phyloP scores from a whole-genome alignment of 106 monocot genomes.

The Allium sativum region DNA sequence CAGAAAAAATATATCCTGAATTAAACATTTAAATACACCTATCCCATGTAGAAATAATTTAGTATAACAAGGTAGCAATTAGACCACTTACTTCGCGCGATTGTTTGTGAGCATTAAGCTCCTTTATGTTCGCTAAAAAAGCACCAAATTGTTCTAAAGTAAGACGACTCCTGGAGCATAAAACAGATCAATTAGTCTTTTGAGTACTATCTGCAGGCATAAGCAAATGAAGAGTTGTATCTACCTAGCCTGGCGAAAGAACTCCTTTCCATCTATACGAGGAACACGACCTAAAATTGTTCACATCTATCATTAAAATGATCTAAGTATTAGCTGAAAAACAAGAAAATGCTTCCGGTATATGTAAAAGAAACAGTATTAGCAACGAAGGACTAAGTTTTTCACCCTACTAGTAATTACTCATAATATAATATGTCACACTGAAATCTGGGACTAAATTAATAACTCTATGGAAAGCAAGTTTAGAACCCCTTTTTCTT shows the following conservation, averaged over 20 bases:
- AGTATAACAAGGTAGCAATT: background rate
- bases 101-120: constrained; percentile 83
- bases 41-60: background rate
- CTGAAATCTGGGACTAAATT: too few relatives aligned
- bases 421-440: too few relatives aligned
- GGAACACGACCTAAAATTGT: constrained; percentile 35
- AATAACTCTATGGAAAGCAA: too few relatives aligned
- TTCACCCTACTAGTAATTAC: too few relatives aligned
- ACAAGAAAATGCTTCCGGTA: background rate
- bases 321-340: too few relatives aligned
- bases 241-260: constrained; percentile 92
- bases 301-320: too few relatives aligned
- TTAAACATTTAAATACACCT: too few relatives aligned
- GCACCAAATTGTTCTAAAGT: constrained; percentile 95
- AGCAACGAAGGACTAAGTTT: too few relatives aligned
- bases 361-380: background rate
- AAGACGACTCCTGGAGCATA: constrained; percentile 60
- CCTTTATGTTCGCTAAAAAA: constrained; percentile 89
- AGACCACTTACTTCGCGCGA: constrained; percentile 54
- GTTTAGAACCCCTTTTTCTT: too few relatives aligned
- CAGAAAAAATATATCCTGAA: too few relatives aligned
- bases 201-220: background rate
- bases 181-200: background rate
- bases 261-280: constrained; percentile 94
- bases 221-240: background rate